Evolutionary conservation across 345 rosid genomes (phyloP).

Genomic region (Cardamine chenopodiifolia): DNA sequence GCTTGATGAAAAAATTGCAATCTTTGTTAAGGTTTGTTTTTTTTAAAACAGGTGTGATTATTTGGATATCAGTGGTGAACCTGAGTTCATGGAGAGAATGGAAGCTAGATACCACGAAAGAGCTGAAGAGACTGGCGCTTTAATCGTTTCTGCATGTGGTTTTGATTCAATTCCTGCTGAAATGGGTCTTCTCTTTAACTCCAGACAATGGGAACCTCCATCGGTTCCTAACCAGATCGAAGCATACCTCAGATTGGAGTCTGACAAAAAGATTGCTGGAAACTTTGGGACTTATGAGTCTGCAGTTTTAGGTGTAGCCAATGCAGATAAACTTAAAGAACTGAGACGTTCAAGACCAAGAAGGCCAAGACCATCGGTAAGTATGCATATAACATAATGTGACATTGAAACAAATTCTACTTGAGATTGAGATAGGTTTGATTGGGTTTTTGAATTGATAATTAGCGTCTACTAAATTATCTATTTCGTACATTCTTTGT

Average conservation of each 20-base stretch:
- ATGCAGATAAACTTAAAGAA: constrained; percentile 56
- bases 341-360: constrained; percentile 78
- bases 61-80: constrained; percentile 92
- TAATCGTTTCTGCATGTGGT: constrained; percentile 90
- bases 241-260: constrained; percentile 81
- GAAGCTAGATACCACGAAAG: constrained; percentile 69
- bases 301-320: constrained; percentile 81
- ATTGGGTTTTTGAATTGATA: background rate
- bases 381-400: constrained; percentile 19
- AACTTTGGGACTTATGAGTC: constrained; percentile 85
- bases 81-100: constrained; percentile 89
- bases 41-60: constrained; percentile 64
- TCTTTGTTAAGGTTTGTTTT: constrained; percentile 10
- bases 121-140: constrained; percentile 69
- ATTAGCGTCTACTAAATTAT: too few species aligned
- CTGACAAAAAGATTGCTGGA: constrained; percentile 67
- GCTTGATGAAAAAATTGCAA: constrained; percentile 8
- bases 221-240: constrained; percentile 67
- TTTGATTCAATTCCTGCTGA: constrained; percentile 93
- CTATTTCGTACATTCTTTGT: background rate
- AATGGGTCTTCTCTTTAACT: constrained; percentile 71
- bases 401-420: background rate
- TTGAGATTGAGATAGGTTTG: background rate
- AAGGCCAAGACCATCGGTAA: constrained; percentile 67
- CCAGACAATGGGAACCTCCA: constrained; percentile 76